Base-by-base conservation (phyloP, 1,284 basidiomycete species). In the Testicularia cyperi region DNA sequence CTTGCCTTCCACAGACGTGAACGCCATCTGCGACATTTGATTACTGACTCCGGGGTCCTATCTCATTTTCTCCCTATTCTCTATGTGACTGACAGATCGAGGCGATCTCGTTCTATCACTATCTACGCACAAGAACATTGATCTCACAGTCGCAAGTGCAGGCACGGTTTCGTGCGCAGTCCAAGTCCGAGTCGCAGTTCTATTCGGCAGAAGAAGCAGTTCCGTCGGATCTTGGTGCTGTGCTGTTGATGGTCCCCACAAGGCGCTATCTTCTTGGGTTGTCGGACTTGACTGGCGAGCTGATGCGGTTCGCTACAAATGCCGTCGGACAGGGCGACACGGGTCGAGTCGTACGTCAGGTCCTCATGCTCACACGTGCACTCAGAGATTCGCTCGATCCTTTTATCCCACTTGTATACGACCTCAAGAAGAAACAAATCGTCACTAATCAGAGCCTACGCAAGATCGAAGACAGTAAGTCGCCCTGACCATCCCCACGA, bases 251-350 rank as follows among this genome's bases (percentile, higher is more conserved):
- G 18, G 28, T 74, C 18, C 81, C 88, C 2, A 74, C 83, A 20
- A 84, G 86, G 41, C 92, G 96, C 68, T 97, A 96, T 75, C 80
- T 96, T 13, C 83, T 97, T 2, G 94, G 94, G 13, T 80, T 96
- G 22, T 91, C 90, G 2, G 94, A 98, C 77, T 80, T 98, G 24
- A 95, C 91, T 0, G 94, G 94, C 30, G 94, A 97, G 78, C 83
- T 94, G n/a, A 97, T 97, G 94, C 84, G 94, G 26, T 88, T 87
- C 57, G 90, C 91, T 4, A 95, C 68, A 36, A 75, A 76, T 34
- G 57, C 68, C 6, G 64, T 70, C 18, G 67, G 56, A 8, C 41
- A 52, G 28, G 51, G 48, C 15, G 60, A 64, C 18, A 48, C 61
- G 5, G 40, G 43, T 4, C 16, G 12, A 2, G 46, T 66, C 14